Evolutionary conservation across 441 rosid species (phyloP), one percentile per base, ranked within the genome.

Genomic region (Adansonia madagascariensis): DNA sequence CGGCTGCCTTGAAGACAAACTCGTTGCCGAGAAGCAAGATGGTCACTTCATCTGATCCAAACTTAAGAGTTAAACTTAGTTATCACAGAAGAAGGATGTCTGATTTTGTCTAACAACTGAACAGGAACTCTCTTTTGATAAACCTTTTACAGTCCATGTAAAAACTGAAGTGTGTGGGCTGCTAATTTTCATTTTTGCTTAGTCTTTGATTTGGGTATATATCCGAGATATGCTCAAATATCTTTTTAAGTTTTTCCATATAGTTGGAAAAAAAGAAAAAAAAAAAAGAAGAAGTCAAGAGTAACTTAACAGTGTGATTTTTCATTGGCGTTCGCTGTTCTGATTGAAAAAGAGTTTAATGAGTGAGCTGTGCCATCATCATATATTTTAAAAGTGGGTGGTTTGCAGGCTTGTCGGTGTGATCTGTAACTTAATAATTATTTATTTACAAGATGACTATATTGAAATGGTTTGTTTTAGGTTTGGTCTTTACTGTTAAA

Each of bases 11-110:
- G 62, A 86, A 86, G 91, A 75, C 72, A 50, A 43, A 73, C 57
- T 83, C 85, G 60, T 75, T 73, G 73, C 83, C 87, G 6, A 76
- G 82, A 75, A 87, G 77, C 88, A 92, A 90, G 83, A 75, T 86
- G 81, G 89, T 92, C 41, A 86, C 90, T 56, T 83, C 91, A 43
- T 91, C 95, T 55, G 94, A 90, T 80, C 88, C 94, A 12, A 90
- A 88, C 86, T 77, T 91, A 62, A 88, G 88, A 80, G 83, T 78
- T 8, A 87, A 83, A 2, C 85, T 89, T 8, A 63, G 78, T 78
- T 80, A 80, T 15, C 98, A 94, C 79, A 88, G 90, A 57, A 83
- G 98, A 74, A 84, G 94, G 86, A 92, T 89, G 92, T 92, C 98
- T 74, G 89, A 87, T 81, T 85, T 94, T 73, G 83, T 88, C 77